Evolutionary conservation across 2,329 filamentous ascomycete species (phyloP).

Genomic region (Fusarium burgessii): DNA sequence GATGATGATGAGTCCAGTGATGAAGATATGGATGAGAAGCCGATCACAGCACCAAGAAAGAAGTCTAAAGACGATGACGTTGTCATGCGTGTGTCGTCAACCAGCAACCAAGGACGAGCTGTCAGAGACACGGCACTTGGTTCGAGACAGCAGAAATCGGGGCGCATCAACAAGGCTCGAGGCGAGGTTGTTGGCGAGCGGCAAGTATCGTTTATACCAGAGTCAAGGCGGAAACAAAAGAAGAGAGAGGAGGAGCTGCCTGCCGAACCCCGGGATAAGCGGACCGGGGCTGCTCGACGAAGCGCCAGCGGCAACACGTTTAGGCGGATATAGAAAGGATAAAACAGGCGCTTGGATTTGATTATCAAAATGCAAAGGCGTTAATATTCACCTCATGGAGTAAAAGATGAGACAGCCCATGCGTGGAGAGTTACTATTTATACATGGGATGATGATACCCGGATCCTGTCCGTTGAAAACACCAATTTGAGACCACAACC

Average conservation of each 20-base stretch:
- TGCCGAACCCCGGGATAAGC: constrained; percentile 50
- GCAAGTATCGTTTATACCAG: constrained; percentile 79
- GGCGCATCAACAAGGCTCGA: constrained; percentile 59
- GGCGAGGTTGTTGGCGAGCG: constrained; percentile 71
- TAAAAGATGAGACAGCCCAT: constrained; percentile 41
- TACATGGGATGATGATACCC: constrained; percentile 49
- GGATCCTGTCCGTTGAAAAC: constrained; percentile 46
- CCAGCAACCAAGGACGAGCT: constrained; percentile 70
- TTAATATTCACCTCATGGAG: constrained; percentile 41
- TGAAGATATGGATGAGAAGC: constrained; percentile 52
- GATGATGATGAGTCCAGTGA: constrained; percentile 61
- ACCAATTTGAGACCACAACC: constrained; percentile 23
- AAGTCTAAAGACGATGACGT: constrained; percentile 57
- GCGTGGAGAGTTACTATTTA: constrained; percentile 46
- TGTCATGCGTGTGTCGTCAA: constrained; percentile 76
- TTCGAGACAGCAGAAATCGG: constrained; percentile 64
- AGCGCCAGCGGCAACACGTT: constrained; percentile 84
- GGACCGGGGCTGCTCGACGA: constrained; percentile 62
- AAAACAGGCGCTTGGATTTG: constrained; percentile 41
- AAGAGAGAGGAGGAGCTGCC: constrained; percentile 47
- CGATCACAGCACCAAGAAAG: constrained; percentile 35
- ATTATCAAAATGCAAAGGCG: constrained; percentile 42
- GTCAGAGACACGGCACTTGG: constrained; percentile 68
- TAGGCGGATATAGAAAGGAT: constrained; percentile 67
- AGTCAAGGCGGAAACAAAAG: constrained; percentile 64